Evolutionary conservation across 169 alveolate species (phyloP), one percentile per base, ranked within the genome.

Genomic region (Cryptosporidium canis): DNA sequence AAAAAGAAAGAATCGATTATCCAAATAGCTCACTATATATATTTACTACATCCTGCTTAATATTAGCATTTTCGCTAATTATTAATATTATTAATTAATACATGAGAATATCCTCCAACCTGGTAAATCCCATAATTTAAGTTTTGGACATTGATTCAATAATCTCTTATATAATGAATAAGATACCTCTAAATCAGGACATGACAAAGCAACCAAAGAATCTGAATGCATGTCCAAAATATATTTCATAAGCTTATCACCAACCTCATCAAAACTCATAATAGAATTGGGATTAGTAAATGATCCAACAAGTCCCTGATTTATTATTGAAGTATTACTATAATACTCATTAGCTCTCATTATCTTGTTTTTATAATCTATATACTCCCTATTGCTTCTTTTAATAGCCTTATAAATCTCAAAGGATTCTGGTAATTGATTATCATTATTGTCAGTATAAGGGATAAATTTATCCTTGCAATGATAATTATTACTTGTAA

Each of bases 161-260:
- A 77, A 43, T 77, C 71, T 55, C 27, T 77, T 77, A 77, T 77
- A 77, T 45, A 77, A 35, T 11, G 72, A 58, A 31, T 77, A 61
- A 43, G 87, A 77, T 9, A 77, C 71, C 48, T 77, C 87, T n/a
- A 77, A 27, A 58, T 77, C 87, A 24, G 87, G 72, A 24, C 87
- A 77, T 58, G 87, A 58, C 16, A 77, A 43, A 14, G 87, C 71
- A 56, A 77, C 64, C n/a, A 77, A 45, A 27, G 87, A 77, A 2
- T 77, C 87, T n/a, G 87, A 77, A 58, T 77, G 87, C 70, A 58
- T 77, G 58, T 77, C 87, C 21, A 77, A 27, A 14, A 77, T 58
- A 55, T 58, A 77, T 27, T 58, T 77, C 64, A 77, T 77, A 3
- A 77, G 61, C 31, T 77, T 77, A 58, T 77, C 87, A 4, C 87